Evolutionary conservation across 768 basidiomycete genomes (phyloP).

Genomic region (Lentinula guzmanii): DNA sequence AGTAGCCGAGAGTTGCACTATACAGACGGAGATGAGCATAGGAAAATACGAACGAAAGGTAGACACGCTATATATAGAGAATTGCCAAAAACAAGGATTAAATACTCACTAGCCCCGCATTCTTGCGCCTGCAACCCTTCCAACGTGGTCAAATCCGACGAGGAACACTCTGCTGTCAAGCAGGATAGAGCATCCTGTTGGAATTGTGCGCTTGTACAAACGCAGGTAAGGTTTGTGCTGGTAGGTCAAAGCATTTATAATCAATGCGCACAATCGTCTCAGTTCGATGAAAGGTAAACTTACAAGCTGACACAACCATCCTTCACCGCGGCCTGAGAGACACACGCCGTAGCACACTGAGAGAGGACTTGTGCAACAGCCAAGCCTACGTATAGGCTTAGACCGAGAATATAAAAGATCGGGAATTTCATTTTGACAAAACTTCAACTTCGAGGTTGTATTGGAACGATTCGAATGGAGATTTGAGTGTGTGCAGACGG

Average conservation of each 20-base stretch:
- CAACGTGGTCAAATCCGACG: neutral
- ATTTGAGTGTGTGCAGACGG: neutral
- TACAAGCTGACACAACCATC: conserved; percentile 4
- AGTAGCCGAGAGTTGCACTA: neutral
- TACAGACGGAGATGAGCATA: neutral
- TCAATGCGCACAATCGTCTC: neutral
- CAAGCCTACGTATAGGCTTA: neutral
- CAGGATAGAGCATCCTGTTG: neutral
- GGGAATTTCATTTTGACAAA: neutral
- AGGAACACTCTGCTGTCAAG: neutral
- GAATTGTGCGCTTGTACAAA: conserved; percentile 3
- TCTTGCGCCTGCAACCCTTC: neutral
- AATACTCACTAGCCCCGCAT: neutral
- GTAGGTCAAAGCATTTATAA: neutral
- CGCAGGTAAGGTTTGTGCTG: conserved; percentile 1
- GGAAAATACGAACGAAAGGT: neutral
- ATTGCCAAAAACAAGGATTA: neutral
- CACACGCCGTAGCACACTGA: neutral
- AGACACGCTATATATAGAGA: neutral
- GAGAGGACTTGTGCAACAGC: neutral
- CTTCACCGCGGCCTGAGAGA: neutral
- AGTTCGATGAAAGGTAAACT: neutral
- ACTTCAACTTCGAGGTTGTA: neutral
- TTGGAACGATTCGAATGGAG: neutral
- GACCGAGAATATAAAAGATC: neutral